phyloP scores from a whole-genome alignment of 805 yeast species.

The Wickerhamiella cacticola region DNA sequence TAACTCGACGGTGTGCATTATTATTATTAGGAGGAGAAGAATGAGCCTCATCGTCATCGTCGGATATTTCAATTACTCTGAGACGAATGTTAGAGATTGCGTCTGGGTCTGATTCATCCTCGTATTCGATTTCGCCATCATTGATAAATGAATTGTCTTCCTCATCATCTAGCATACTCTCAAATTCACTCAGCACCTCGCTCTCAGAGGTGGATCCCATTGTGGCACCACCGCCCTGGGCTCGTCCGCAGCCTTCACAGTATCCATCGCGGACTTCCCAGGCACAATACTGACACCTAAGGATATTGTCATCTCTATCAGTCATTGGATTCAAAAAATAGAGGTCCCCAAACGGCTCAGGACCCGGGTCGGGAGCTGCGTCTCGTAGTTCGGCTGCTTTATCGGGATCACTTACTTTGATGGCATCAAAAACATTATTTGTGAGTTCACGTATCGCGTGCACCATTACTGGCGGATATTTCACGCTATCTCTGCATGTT shows the following conservation, averaged over 20 bases:
- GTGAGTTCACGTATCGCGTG: conserved; percentile 17
- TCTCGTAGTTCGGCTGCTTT: conserved; percentile 11
- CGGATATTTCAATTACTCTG: not conserved
- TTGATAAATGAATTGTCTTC: conserved; percentile 8
- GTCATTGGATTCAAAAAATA: conserved; percentile 32
- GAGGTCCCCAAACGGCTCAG: conserved; percentile 34
- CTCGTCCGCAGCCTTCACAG: conserved; percentile 46
- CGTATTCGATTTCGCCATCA: conserved; percentile 11
- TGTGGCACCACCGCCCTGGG: conserved; percentile 3
- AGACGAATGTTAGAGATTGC: conserved; percentile 2
- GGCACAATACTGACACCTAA: conserved; percentile 53
- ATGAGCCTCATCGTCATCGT: not conserved
- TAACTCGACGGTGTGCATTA: not conserved
- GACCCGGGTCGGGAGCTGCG: conserved; percentile 30
- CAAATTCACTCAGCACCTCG: conserved; percentile 12
- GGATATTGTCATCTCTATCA: conserved; percentile 52
- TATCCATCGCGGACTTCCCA: conserved; percentile 54
- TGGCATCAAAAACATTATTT: not conserved
- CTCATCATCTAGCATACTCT: conserved; percentile 13
- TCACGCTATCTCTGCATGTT: conserved; percentile 18
- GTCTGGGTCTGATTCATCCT: conserved; percentile 7
- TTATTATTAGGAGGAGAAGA: not conserved
- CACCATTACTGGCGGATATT: conserved; percentile 16
- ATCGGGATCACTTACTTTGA: conserved; percentile 12
- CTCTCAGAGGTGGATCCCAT: conserved; percentile 11